phyloP scores from a whole-genome alignment of 495 filamentous ascomycete genomes.

The Penicillium psychrofluorescens region DNA sequence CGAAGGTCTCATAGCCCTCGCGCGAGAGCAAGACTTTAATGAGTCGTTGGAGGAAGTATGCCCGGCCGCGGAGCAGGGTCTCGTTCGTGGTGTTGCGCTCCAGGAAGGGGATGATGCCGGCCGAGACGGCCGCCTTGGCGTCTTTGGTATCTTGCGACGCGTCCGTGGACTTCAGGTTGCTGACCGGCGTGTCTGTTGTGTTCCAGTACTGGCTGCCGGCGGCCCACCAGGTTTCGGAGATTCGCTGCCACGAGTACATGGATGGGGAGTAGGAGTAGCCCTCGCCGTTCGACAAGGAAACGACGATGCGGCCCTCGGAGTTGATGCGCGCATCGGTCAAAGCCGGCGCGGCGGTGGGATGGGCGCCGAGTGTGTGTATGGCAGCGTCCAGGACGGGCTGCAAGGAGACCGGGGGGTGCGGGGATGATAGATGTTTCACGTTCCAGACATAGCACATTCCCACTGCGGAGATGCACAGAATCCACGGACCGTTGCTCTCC shows the following conservation, averaged over 20 bases:
- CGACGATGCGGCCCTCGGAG: constrained; percentile 70
- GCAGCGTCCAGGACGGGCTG: constrained; percentile 88
- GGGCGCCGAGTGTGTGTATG: constrained; percentile 55
- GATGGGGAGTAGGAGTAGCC: constrained; percentile 78
- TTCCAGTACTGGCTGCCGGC: constrained; percentile 98
- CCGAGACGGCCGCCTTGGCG: constrained; percentile 59
- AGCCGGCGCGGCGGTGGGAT: constrained; percentile 65
- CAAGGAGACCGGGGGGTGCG: constrained; percentile 84
- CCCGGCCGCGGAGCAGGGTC: constrained; percentile 82
- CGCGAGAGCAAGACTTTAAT: constrained; percentile 76
- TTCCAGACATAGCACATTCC: constrained; percentile 95
- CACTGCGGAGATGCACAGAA: constrained; percentile 80
- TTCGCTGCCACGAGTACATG: constrained; percentile 88
- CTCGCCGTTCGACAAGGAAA: constrained; percentile 86
- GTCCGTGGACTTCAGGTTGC: constrained; percentile 66
- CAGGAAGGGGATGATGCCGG: constrained; percentile 85
- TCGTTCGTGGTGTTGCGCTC: constrained; percentile 94
- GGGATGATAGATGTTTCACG: constrained; percentile 71
- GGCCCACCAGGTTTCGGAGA: constrained; percentile 96
- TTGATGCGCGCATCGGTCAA: constrained; percentile 88
- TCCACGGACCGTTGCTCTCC: constrained; percentile 80
- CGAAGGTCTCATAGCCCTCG: constrained; percentile 89
- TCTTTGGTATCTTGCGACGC: constrained; percentile 40
- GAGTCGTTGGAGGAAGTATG: constrained; percentile 80
- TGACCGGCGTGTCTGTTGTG: constrained; percentile 76